Evolutionary conservation across 169 alveolate genomes (phyloP).

Genomic region (Cryptosporidium canis): DNA sequence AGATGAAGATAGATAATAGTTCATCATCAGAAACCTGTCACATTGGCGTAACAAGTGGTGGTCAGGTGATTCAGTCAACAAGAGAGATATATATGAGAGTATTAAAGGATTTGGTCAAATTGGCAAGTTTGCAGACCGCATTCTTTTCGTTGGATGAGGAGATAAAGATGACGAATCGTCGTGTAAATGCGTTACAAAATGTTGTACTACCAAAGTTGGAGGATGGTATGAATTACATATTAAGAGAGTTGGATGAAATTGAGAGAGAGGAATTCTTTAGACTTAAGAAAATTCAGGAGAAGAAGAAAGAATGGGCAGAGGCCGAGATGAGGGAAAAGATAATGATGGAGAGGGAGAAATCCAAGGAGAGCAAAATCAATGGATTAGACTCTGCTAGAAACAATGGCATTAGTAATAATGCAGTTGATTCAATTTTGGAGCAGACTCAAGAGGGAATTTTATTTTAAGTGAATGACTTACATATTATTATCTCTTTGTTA

Average conservation of each 20-base stretch:
- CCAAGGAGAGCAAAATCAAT: background rate
- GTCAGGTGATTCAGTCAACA: conserved; percentile 85
- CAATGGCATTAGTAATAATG: background rate
- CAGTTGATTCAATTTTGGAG: conserved; percentile 17
- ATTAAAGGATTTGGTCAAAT: conserved; percentile 85
- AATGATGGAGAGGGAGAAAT: background rate
- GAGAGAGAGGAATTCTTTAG: conserved; percentile 96
- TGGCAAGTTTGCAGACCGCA: conserved; percentile 93
- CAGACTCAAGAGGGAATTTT: conserved; percentile 51
- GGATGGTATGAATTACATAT: conserved; percentile 89
- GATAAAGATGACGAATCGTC: conserved; percentile 94
- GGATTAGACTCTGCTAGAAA: background rate
- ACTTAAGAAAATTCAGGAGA: conserved; percentile 61
- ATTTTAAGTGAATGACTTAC: conserved; percentile 1
- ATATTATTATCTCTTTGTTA: background rate
- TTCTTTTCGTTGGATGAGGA: conserved; percentile 94
- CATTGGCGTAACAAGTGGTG: conserved; percentile 86
- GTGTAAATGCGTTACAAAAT: conserved; percentile 96
- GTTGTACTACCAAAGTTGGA: conserved; percentile 93
- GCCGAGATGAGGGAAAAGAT: conserved; percentile 52
- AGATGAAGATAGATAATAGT: conserved; percentile 88
- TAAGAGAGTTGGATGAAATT: conserved; percentile 93
- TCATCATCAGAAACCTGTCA: conserved; percentile 71
- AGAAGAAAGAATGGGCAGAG: conserved; percentile 72
- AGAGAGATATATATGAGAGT: conserved; percentile 82